A percentile compares a stretch with the other conserved stretches of the same genome.
Evolutionary conservation across 805 yeast species (phyloP).

Genomic region (Saturnispora gosingensis): DNA sequence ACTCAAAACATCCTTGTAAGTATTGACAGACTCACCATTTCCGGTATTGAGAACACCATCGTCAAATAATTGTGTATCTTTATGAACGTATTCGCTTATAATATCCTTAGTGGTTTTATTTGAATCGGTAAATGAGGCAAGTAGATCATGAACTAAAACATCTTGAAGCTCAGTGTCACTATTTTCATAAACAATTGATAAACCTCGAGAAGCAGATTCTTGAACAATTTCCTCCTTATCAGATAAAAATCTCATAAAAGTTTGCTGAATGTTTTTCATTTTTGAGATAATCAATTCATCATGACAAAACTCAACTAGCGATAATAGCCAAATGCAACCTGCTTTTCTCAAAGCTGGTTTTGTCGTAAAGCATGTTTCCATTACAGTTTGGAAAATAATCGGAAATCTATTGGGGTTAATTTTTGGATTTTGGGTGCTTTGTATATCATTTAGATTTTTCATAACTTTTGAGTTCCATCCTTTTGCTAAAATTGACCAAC

Average conservation of each 20-base stretch:
- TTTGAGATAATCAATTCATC: slow-evolving; percentile 32
- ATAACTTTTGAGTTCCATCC: slow-evolving; percentile 68
- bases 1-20: slow-evolving; percentile 81
- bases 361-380: slow-evolving; percentile 48
- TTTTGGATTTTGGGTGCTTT: slow-evolving; percentile 40
- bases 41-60: slow-evolving; percentile 72
- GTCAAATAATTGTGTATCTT: slow-evolving; percentile 78
- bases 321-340: slow-evolving; percentile 78
- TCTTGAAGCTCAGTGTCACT: slow-evolving; percentile 65
- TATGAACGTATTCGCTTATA: slow-evolving; percentile 59
- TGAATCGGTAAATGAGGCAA: slow-evolving; percentile 71
- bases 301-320: slow-evolving; percentile 68
- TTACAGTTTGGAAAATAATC: slow-evolving; percentile 37
- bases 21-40: slow-evolving; percentile 80
- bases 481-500: slow-evolving; percentile 56
- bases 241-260: slow-evolving; percentile 70
- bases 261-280: slow-evolving; percentile 55
- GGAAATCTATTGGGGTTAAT: slow-evolving; percentile 14
- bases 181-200: slow-evolving; percentile 69
- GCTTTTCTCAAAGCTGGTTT: slow-evolving; percentile 70
- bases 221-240: slow-evolving; percentile 84
- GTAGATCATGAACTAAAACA: slow-evolving; percentile 58
- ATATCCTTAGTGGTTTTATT: slow-evolving; percentile 33
- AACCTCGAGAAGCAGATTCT: slow-evolving; percentile 85
- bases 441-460: slow-evolving; percentile 45